Evolutionary conservation across 2,329 filamentous ascomycete genomes (phyloP).

Genomic region (Hymenoscyphus fructigenus): DNA sequence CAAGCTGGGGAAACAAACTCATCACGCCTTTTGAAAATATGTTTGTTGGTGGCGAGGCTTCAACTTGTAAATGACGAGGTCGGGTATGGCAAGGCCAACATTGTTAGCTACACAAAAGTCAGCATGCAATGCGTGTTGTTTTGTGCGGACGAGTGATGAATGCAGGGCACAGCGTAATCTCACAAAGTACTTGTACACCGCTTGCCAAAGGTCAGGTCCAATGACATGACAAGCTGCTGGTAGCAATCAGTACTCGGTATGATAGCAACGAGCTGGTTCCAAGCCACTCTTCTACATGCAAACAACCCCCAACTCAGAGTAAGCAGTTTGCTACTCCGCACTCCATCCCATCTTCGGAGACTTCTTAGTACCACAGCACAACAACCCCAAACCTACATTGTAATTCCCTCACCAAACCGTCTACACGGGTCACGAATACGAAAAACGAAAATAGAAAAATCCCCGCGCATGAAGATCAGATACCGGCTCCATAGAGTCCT

Average conservation of each 20-base stretch:
- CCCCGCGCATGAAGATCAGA: background rate
- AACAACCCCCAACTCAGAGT: no score
- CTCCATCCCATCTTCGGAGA: background rate
- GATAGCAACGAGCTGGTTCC: no score
- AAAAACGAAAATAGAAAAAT: background rate
- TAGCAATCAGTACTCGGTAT: background rate
- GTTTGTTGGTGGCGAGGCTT: background rate
- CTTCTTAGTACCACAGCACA: background rate
- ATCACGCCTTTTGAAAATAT: background rate
- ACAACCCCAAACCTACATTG: background rate
- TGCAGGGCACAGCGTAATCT: background rate
- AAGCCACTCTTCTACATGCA: no score
- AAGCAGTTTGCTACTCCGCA: no score
- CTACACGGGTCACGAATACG: background rate
- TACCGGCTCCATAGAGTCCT: no score
- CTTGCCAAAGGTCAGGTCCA: background rate
- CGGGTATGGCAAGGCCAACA: slow-evolving; percentile 6
- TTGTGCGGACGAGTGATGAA: background rate
- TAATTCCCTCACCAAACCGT: background rate
- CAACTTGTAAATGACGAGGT: slow-evolving; percentile 9
- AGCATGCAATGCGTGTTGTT: slow-evolving; percentile 1
- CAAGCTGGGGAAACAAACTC: background rate
- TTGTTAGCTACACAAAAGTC: slow-evolving; percentile 2
- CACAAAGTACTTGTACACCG: background rate
- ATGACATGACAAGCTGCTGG: background rate